These are phyloP conservation scores for Diaporthe capsici DNA, from an alignment of 2,329 filamentous ascomycete genomes.

Conservation along the genomic window DNA sequence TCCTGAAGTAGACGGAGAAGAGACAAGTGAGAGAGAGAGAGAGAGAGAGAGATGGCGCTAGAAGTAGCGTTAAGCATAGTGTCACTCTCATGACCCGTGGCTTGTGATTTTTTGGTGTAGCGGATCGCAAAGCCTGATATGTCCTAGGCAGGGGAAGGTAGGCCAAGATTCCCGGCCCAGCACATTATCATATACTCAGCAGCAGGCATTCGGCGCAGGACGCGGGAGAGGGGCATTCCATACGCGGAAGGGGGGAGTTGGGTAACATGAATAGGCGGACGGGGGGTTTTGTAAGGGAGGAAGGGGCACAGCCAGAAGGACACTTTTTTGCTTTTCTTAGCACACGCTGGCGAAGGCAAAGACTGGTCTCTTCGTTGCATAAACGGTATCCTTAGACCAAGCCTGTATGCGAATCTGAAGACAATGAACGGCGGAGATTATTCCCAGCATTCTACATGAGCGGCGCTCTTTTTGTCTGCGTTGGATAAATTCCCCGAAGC, in stretches of 20 bases:
- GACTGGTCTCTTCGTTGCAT: conserved; percentile 40
- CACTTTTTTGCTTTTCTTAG: conserved; percentile 10
- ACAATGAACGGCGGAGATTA: conserved; percentile 13
- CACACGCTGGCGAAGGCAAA: conserved; percentile 36
- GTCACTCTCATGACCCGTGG: not conserved
- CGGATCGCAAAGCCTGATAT: conserved; percentile 4
- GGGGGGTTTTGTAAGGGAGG: not conserved
- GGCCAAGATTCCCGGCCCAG: conserved; percentile 5
- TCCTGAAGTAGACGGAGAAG: conserved; percentile 58
- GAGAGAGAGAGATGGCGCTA: not conserved
- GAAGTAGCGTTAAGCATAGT: conserved; percentile 35
- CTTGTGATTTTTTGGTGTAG: conserved; percentile 5
- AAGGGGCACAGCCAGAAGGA: conserved; percentile 4
- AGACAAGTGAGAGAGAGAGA: not conserved
- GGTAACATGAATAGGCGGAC: conserved; percentile 35
- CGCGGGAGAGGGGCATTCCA: conserved; percentile 25
- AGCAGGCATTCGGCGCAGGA: conserved; percentile 40
- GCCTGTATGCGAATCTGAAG: conserved; percentile 28
- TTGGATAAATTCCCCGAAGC: not conserved
- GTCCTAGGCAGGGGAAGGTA: conserved; percentile 8
- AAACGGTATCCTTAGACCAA: conserved; percentile 41
- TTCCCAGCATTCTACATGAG: not conserved
- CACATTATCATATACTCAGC: conserved; percentile 35
- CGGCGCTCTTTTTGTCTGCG: not conserved
- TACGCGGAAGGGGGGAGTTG: conserved; percentile 10